Percentiles rank a stretch among this genome's conserved stretches.
Conservation (phyloP, 768 basidiomycete species). For the Lactifluus echinatus region DNA sequence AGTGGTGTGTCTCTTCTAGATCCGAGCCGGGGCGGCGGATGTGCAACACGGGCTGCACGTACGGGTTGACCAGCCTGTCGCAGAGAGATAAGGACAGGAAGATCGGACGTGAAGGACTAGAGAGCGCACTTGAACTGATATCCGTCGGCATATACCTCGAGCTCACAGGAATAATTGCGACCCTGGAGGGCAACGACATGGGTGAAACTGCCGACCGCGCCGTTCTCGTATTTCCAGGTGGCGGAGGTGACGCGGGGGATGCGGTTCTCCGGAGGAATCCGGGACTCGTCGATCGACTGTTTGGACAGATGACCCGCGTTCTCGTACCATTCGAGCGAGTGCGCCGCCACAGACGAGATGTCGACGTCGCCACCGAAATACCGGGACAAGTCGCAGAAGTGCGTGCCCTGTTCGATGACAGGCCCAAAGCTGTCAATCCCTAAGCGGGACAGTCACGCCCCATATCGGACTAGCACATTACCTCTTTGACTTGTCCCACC, state of each 20-base stretch:
- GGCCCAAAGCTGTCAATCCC: conserved; percentile 53
- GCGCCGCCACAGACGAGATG: conserved; percentile 67
- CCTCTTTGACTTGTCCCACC: conserved; percentile 94
- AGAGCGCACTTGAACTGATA: conserved; percentile 66
- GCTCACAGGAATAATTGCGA: conserved; percentile 86
- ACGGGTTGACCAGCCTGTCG: conserved; percentile 80
- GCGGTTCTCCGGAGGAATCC: conserved; percentile 79
- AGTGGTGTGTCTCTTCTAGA: conserved; percentile 56
- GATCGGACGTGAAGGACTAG: neutral
- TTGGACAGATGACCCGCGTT: conserved; percentile 78
- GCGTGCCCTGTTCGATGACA: conserved; percentile 87
- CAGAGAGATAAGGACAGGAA: conserved; percentile 4
- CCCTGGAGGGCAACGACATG: conserved; percentile 91
- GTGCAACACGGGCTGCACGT: conserved; percentile 83
- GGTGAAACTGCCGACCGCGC: conserved; percentile 87
- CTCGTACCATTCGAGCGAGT: conserved; percentile 90
- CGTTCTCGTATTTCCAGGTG: conserved; percentile 94
- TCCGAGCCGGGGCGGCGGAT: conserved; percentile 81
- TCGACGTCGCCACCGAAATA: conserved; percentile 97
- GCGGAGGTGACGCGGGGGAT: conserved; percentile 92
- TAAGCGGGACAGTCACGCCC: neutral
- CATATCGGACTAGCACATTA: conserved; percentile 21
- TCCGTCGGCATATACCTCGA: conserved; percentile 91
- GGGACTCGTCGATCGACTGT: conserved; percentile 73
- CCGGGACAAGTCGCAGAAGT: conserved; percentile 94